Conservation (phyloP, 1,284 basidiomycete species). For the Xerocomus tenax region DNA sequence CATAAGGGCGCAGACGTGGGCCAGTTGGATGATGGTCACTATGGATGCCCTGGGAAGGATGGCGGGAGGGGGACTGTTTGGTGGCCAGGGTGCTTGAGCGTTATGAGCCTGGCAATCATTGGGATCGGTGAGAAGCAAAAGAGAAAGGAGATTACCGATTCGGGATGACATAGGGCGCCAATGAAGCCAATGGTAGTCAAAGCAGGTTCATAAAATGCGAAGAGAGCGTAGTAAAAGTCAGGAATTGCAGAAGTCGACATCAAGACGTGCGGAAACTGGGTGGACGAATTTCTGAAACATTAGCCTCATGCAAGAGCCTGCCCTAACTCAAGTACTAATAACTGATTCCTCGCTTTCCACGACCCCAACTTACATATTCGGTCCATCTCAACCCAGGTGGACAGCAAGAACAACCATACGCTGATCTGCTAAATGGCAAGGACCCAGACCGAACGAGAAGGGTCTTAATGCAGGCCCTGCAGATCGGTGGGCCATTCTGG, state of each 20-base stretch:
- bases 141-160: conserved; percentile 38
- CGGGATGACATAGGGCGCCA: conserved; percentile 59
- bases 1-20: conserved; percentile 64
- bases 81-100: conserved; percentile 63
- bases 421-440: conserved; percentile 63
- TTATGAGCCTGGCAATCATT: conserved; percentile 49
- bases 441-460: conserved; percentile 53
- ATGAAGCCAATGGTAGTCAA: conserved; percentile 56
- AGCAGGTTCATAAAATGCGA: conserved; percentile 64
- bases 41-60: conserved; percentile 52
- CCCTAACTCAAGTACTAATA: conserved; percentile 29
- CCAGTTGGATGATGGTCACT: conserved; percentile 62
- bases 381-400: conserved; percentile 63
- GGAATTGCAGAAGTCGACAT: conserved; percentile 52
- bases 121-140: conserved; percentile 7
- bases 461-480: conserved; percentile 62
- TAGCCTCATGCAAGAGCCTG: conserved; percentile 21
- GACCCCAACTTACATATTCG: conserved; percentile 26
- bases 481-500: not conserved
- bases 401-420: conserved; percentile 32
- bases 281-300: not conserved
- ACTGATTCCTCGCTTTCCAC: conserved; percentile 32
- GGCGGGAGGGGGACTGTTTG: conserved; percentile 38
- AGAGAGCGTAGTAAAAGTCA: conserved; percentile 60
- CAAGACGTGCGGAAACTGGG: not conserved